A percentile compares a stretch with the other conserved stretches of the same genome.
phyloP scores from a whole-genome alignment of 805 yeast species.

The Sungouiozyma intestinalis region DNA sequence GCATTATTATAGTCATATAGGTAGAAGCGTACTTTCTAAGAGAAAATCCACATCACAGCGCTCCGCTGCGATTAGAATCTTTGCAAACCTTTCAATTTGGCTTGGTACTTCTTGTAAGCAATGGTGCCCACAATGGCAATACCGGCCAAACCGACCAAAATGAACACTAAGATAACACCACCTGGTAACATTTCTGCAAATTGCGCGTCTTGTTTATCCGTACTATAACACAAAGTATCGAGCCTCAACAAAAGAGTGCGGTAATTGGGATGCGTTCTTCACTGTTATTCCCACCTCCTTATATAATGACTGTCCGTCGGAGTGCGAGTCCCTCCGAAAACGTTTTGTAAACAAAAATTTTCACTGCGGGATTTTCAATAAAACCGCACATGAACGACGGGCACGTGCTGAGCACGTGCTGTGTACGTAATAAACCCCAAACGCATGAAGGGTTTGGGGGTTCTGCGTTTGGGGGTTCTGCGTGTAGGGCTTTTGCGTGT shows the following conservation, averaged over 20 bases:
- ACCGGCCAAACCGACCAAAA: slow-evolving; percentile 28
- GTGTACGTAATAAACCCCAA: too few species aligned
- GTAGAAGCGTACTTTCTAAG: background rate
- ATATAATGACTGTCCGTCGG: background rate
- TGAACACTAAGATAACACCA: slow-evolving; percentile 65
- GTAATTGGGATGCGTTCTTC: too few species aligned
- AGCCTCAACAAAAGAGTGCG: too few species aligned
- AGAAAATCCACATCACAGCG: background rate
- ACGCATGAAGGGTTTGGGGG: too few species aligned
- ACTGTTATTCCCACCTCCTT: too few species aligned
- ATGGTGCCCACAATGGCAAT: slow-evolving; percentile 24
- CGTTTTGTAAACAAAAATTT: background rate
- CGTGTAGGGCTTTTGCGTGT: too few species aligned
- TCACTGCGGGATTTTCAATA: background rate
- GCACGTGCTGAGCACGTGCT: too few species aligned
- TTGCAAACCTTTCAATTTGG: slow-evolving; percentile 31
- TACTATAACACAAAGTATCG: too few species aligned
- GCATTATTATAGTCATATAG: too few species aligned
- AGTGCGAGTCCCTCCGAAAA: background rate
- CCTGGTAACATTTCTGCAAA: slow-evolving; percentile 52
- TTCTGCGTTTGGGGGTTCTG: too few species aligned
- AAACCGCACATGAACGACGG: too few species aligned
- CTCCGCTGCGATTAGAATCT: slow-evolving; percentile 19
- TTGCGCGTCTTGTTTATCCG: slow-evolving; percentile 2
- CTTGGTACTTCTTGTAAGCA: slow-evolving; percentile 27